Evolutionary conservation across 2,329 filamentous ascomycete genomes (phyloP).

Genomic region (Scorias spongiosa): DNA sequence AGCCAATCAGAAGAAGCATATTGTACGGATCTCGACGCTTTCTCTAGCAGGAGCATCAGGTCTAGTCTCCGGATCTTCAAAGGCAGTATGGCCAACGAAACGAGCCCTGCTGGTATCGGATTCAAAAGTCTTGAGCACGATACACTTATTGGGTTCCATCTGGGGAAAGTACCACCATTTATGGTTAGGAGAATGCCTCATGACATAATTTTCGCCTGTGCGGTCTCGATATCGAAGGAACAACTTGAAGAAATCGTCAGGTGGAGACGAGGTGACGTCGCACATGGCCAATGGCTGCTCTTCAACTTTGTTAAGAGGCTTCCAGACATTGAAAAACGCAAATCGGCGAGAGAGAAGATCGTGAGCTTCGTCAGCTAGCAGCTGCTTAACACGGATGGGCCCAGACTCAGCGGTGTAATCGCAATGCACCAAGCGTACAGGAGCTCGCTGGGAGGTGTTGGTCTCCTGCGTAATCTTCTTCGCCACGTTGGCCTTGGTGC

Average conservation of each 20-base stretch:
- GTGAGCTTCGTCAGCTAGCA: slow-evolving; percentile 29
- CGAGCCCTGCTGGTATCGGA: slow-evolving; percentile 17
- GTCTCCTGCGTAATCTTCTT: slow-evolving; percentile 22
- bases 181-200: slow-evolving; percentile 20
- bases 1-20: slow-evolving; percentile 23
- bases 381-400: slow-evolving; percentile 27
- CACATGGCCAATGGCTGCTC: slow-evolving; percentile 28
- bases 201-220: slow-evolving; percentile 27
- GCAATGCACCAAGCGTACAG: slow-evolving; percentile 37
- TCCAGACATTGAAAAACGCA: slow-evolving; percentile 39
- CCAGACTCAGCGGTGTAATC: slow-evolving; percentile 34
- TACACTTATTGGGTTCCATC: slow-evolving; percentile 23
- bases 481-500: slow-evolving; percentile 20
- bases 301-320: slow-evolving; percentile 28
- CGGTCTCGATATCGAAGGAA: slow-evolving; percentile 25
- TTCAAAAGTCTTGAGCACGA: slow-evolving; percentile 27
- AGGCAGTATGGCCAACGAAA: slow-evolving; percentile 26
- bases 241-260: slow-evolving; percentile 27
- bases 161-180: slow-evolving; percentile 28
- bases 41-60: slow-evolving; percentile 21
- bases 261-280: slow-evolving; percentile 21
- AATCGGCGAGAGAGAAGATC: slow-evolving; percentile 28
- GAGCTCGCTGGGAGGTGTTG: slow-evolving; percentile 24
- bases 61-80: slow-evolving; percentile 21
- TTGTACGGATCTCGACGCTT: slow-evolving; percentile 27